Conservation (phyloP, 2,329 filamentous ascomycete genomes). For the Chalara sp. region DNA sequence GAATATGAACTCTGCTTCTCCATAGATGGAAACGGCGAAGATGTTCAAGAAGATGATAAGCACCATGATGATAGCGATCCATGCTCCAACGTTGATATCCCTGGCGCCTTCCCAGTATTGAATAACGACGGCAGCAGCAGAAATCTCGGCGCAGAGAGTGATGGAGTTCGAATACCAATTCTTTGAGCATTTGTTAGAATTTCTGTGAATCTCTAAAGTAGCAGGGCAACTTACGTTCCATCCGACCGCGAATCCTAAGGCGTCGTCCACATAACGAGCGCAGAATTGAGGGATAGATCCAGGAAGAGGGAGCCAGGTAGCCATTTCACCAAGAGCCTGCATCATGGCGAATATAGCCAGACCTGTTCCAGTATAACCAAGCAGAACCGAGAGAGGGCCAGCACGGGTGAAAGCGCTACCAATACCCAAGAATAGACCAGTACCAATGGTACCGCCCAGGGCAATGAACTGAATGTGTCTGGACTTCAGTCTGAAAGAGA, state of each 20-base stretch:
- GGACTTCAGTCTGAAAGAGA: slow-evolving; percentile 26
- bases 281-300: slow-evolving; percentile 44
- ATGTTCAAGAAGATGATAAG: slow-evolving; percentile 40
- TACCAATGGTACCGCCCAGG: slow-evolving; percentile 50
- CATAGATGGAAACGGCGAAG: slow-evolving; percentile 51
- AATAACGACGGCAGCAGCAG: slow-evolving; percentile 42
- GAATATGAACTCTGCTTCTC: slow-evolving; percentile 56
- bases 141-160: slow-evolving; percentile 39
- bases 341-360: slow-evolving; percentile 42
- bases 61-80: slow-evolving; percentile 37
- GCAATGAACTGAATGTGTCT: slow-evolving; percentile 54
- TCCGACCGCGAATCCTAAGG: slow-evolving; percentile 47
- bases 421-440: slow-evolving; percentile 47
- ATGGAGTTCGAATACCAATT: slow-evolving; percentile 26
- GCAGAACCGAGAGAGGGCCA: slow-evolving; percentile 44
- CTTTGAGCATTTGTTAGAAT: slow-evolving; percentile 8
- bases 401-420: slow-evolving; percentile 46
- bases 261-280: slow-evolving; percentile 38
- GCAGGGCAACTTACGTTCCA: slow-evolving; percentile 65
- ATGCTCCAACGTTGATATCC: slow-evolving; percentile 23
- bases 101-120: slow-evolving; percentile 36
- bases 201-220: slow-evolving; percentile 35
- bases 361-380: slow-evolving; percentile 47
- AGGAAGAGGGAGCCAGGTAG: slow-evolving; percentile 44
- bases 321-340: slow-evolving; percentile 46